phyloP scores from a whole-genome alignment of 2,329 filamentous ascomycete species.

The Apiospora aurea region DNA sequence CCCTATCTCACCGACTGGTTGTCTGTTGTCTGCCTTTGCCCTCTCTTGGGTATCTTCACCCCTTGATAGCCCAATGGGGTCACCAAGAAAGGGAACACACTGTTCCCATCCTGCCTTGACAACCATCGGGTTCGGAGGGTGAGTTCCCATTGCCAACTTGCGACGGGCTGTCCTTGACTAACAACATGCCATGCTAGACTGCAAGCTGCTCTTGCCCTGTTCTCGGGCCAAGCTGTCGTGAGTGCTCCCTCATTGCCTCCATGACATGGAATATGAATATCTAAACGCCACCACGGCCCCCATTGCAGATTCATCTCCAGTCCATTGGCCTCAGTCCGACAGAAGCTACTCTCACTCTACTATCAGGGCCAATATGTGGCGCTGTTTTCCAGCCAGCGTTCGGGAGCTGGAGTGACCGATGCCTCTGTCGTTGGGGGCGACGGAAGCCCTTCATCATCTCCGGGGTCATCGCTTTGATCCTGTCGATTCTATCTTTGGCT shows the following conservation, averaged over 20 bases:
- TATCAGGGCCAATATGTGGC: constrained; percentile 18
- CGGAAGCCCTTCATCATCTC: constrained; percentile 22
- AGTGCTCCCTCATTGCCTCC: background rate
- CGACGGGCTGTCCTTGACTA: background rate
- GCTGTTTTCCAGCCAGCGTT: constrained; percentile 19
- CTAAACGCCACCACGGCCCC: background rate
- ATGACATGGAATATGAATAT: background rate
- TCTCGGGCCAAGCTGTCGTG: constrained; percentile 21
- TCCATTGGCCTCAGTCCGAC: constrained; percentile 22
- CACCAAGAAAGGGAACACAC: background rate
- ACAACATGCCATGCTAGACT: background rate
- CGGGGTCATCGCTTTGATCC: constrained; percentile 13
- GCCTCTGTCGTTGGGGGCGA: constrained; percentile 17
- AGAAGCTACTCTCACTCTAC: background rate
- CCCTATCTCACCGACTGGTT: background rate
- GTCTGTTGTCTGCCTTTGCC: background rate
- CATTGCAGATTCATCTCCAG: constrained; percentile 14
- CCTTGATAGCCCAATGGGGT: background rate
- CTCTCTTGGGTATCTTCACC: background rate
- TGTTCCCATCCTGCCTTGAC: background rate
- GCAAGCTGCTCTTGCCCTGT: constrained; percentile 20
- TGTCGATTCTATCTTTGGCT: constrained; percentile 18
- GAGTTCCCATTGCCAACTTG: background rate
- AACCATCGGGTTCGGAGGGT: background rate
- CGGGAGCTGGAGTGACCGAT: constrained; percentile 22